Conservation (phyloP, 1,284 basidiomycete genomes). For the Ustilago cynodontis region DNA sequence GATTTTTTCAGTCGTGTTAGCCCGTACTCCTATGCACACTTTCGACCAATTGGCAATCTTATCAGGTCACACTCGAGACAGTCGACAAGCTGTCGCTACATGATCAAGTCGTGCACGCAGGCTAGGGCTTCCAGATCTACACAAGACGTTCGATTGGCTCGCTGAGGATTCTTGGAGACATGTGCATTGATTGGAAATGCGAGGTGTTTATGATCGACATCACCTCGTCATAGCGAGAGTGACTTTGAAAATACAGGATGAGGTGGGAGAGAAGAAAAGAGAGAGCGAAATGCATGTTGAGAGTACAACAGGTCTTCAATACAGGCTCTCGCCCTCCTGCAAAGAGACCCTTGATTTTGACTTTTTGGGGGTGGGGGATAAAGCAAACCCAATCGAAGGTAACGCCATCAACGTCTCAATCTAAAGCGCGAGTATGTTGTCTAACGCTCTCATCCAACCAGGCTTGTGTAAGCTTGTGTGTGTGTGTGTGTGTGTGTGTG, state of each 20-base stretch:
- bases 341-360: constrained; percentile 29
- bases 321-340: constrained; percentile 51
- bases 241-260: constrained; percentile 45
- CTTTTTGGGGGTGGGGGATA: constrained; percentile 2
- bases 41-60: too few species aligned
- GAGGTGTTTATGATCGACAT: constrained; percentile 16
- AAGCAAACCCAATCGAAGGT: neutral
- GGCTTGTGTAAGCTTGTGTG: neutral
- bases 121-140: too few species aligned
- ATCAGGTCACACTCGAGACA: neutral
- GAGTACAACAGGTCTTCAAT: constrained; percentile 38
- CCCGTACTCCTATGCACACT: neutral
- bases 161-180: constrained; percentile 32
- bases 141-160: too few species aligned
- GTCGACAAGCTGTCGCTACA: too few species aligned
- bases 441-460: neutral
- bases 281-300: constrained; percentile 36
- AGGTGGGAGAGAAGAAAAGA: constrained; percentile 10
- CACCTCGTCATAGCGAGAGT: constrained; percentile 24
- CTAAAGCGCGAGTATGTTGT: neutral
- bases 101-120: too few species aligned
- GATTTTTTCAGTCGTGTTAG: constrained; percentile 4
- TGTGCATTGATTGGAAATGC: constrained; percentile 46
- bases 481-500: neutral
- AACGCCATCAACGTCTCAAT: neutral